Percentiles rank a stretch among this genome's conserved stretches.
These are phyloP conservation scores for Corynespora cassiicola DNA, from an alignment of 2,329 filamentous ascomycete genomes.

Conservation along the genomic window DNA sequence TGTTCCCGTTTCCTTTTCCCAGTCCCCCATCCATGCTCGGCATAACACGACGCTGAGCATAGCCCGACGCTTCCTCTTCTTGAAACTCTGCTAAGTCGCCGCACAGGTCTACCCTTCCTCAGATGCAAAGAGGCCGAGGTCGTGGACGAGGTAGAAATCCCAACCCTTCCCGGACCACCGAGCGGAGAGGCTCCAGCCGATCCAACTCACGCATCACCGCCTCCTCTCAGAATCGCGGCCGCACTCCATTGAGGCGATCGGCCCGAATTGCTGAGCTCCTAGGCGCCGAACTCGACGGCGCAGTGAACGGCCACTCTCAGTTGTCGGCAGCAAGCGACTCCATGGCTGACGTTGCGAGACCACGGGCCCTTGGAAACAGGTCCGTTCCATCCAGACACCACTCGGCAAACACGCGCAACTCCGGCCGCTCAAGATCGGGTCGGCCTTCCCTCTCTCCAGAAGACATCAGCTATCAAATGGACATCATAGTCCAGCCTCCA, in stretches of 20 bases:
- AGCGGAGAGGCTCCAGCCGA: slow-evolving; percentile 30
- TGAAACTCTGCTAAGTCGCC: slow-evolving; percentile 35
- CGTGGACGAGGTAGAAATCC: slow-evolving; percentile 44
- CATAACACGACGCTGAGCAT: slow-evolving; percentile 32
- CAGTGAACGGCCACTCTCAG: slow-evolving; percentile 4
- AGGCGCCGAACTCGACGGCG: slow-evolving; percentile 28
- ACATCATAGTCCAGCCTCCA: slow-evolving; percentile 46
- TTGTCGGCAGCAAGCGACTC: slow-evolving; percentile 11
- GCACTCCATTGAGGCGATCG: slow-evolving; percentile 36
- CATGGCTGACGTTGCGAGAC: slow-evolving; percentile 49
- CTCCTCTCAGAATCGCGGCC: slow-evolving; percentile 21
- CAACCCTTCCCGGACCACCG: slow-evolving; percentile 31
- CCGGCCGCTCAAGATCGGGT: slow-evolving; percentile 31
- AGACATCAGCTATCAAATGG: slow-evolving; percentile 45
- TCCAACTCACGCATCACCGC: slow-evolving; percentile 28
- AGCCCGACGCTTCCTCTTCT: slow-evolving; percentile 17
- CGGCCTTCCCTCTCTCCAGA: slow-evolving; percentile 31
- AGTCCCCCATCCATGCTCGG: slow-evolving; percentile 18
- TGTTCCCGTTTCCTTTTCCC: slow-evolving; percentile 11
- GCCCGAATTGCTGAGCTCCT: slow-evolving; percentile 39
- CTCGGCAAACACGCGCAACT: slow-evolving; percentile 24
- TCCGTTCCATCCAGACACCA: slow-evolving; percentile 38
- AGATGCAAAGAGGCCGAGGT: slow-evolving; percentile 45
- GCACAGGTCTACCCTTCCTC: slow-evolving; percentile 37
- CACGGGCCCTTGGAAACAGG: slow-evolving; percentile 37